A percentile compares a stretch with the other conserved stretches of the same genome.
Evolutionary conservation across 1,139 yeast species (phyloP).

Genomic region (Insectozyma bohioensis): DNA sequence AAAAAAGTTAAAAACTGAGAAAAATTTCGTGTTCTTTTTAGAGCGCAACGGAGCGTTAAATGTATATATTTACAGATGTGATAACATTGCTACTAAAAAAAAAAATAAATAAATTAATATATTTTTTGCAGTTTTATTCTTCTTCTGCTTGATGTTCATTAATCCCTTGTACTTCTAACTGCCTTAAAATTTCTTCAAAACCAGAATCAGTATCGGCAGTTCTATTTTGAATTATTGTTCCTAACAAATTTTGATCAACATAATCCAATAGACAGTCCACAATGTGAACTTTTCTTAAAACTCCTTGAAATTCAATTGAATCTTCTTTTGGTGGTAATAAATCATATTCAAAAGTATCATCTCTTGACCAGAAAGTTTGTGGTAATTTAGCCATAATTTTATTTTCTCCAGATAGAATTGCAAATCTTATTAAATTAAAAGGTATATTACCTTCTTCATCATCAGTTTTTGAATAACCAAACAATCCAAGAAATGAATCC

Average conservation of each 20-base stretch:
- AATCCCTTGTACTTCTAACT: slow-evolving; percentile 10
- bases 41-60: too few relatives aligned
- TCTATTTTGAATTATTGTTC: slow-evolving; percentile 33
- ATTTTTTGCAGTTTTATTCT: too few relatives aligned
- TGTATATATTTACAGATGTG: too few relatives aligned
- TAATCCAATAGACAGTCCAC: slow-evolving; percentile 37
- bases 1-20: not conserved
- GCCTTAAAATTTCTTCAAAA: slow-evolving; percentile 26
- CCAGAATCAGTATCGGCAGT: slow-evolving; percentile 26
- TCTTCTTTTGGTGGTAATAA: slow-evolving; percentile 48
- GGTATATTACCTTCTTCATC: slow-evolving; percentile 41
- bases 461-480: slow-evolving; percentile 7
- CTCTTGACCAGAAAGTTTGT: slow-evolving; percentile 54
- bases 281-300: slow-evolving; percentile 17
- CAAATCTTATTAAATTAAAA: slow-evolving; percentile 60
- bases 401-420: slow-evolving; percentile 67
- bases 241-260: slow-evolving; percentile 42
- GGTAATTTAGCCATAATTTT: slow-evolving; percentile 72
- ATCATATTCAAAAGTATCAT: slow-evolving; percentile 69
- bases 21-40: slow-evolving; percentile 1
- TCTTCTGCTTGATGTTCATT: slow-evolving; percentile 11
- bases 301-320: not conserved
- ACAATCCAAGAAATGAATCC: slow-evolving; percentile 17
- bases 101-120: too few relatives aligned
- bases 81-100: too few relatives aligned